Conservation (phyloP, 164 flowering plant genomes). For the Sextonia rubra region DNA sequence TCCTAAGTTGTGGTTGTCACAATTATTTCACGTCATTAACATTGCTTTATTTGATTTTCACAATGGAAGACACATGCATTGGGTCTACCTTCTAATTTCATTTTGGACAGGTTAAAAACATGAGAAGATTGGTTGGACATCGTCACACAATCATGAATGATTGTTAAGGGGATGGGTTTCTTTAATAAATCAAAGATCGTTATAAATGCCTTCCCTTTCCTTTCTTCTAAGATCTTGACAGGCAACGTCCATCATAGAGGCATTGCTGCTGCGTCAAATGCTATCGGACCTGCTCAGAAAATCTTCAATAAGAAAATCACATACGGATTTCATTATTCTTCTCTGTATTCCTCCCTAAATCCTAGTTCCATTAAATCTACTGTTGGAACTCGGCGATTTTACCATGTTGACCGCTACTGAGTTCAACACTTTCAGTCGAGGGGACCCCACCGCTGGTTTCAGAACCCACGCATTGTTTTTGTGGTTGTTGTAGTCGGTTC, state of each 20-base stretch:
- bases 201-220: constrained; percentile 8
- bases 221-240: constrained; percentile 15
- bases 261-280: constrained; percentile 4
- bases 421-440: constrained; percentile 63
- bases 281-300: background rate
- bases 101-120: too few species aligned
- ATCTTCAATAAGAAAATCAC: constrained; percentile 9
- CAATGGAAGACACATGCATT: too few species aligned
- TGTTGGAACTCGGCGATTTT: constrained; percentile 24
- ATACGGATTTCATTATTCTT: constrained; percentile 23
- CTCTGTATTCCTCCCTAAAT: constrained; percentile 19
- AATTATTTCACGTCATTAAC: too few species aligned
- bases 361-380: background rate
- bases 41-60: too few species aligned
- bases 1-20: too few species aligned
- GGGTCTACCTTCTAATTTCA: too few species aligned
- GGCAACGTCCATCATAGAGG: constrained; percentile 15
- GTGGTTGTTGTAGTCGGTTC: constrained; percentile 50
- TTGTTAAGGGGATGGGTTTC: constrained; percentile 12
- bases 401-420: constrained; percentile 58
- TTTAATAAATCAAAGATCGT: constrained; percentile 17
- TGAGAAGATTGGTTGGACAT: too few species aligned
- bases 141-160: too few species aligned
- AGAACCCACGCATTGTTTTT: constrained; percentile 52
- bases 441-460: constrained; percentile 64